Evolutionary conservation across 2,329 filamentous ascomycete genomes (phyloP), one percentile per base, ranked within the genome.

Genomic region (Chaetomium sp.): DNA sequence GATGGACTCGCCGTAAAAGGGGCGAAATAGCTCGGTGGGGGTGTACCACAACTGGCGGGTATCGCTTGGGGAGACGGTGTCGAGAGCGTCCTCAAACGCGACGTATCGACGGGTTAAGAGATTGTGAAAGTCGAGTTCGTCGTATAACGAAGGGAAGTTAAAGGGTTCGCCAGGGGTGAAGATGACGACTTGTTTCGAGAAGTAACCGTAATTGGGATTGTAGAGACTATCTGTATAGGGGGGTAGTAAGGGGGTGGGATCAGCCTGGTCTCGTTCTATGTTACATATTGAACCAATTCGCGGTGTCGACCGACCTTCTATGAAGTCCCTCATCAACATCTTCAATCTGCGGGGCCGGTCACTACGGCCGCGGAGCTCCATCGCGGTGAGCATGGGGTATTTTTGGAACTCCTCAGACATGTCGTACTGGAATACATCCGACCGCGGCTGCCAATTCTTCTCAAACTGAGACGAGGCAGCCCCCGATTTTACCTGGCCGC

Each of bases 281-380:
- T 27, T 32, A 7, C 3, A 8, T 7, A 12, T 27, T 46, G 32
- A 46, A 32, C 36, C n/a, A 32, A 1, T 27, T 6, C 19, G 5
- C 7, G 9, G 3, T 3, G 10, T 12, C 35, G 36, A 69, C 70
- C 62, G 68, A 91, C 88, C 91, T 71, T 99, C 94, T 68, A 99
- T 94, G 68, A 99, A 99, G 77, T 99, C 95, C 62, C 95, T 82
- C 69, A 95, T 88, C 67, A 96, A 75, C 94, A 99, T 99, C 81
- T 96, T 96, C 63, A 96, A 91, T 70, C 88, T 81, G 67, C 82
- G 82, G 45, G 94, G 94, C 66, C 94, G 79, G 68, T 95, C 86
- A 52, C 76, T 85, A 53, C 88, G 80, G 62, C 72, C 76, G 63
- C 86, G 85, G 62, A 99, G 75, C 59, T 90, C 85, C 61, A 87